Base-by-base conservation (phyloP, 768 basidiomycete species). In the Gelatoporia subvermispora region DNA sequence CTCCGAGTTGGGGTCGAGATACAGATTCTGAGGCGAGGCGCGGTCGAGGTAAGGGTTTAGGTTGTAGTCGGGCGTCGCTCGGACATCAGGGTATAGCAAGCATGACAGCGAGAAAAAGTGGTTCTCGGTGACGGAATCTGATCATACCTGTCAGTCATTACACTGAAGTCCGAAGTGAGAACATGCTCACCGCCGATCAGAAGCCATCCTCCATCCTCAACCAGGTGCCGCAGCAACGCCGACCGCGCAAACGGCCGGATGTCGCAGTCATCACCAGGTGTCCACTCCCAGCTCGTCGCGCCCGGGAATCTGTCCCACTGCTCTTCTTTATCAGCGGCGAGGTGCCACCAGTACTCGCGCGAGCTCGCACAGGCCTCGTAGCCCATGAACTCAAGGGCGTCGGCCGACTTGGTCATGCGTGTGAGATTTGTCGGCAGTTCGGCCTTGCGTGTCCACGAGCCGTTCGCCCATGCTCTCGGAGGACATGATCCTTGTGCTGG, bases 71-170 rank as follows among this genome's bases (percentile, higher is more conserved):
- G 84, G 84, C 2, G 77, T 81, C 1, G 83, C 84, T 31, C 72
- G 71, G 34, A 85, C 83, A 57, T 85, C 81, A 0, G 84, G 82
- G 62, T 78, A 79, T 3, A 86, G 71, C 36, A 76, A 56, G 57
- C 84, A 86, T 0, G 83, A 85, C 1, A 85, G 60, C 4, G 84
- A 85, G 62, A 85, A 86, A 69, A 86, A 86, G 60, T 86, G 83
- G 53, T 79, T 81, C 59, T 87, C 84, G 2, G 80, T 78, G 16
- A 85, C 79, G 0, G 83, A 85, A 57, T 87, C 84, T n/a, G n/a
- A n/a, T n/a, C n/a, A n/a, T 81, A 52, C 31, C 50, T 22, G 46
- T 18, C 35, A 7, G 24, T 13, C n/a, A 22, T 46, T 22, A 46
- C 35, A 38, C 37, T 38, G 37, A 31, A 31, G 7, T 13, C 28